Evolutionary conservation across 73 alveolate species (phyloP).

Genomic region (Chromera velia): DNA sequence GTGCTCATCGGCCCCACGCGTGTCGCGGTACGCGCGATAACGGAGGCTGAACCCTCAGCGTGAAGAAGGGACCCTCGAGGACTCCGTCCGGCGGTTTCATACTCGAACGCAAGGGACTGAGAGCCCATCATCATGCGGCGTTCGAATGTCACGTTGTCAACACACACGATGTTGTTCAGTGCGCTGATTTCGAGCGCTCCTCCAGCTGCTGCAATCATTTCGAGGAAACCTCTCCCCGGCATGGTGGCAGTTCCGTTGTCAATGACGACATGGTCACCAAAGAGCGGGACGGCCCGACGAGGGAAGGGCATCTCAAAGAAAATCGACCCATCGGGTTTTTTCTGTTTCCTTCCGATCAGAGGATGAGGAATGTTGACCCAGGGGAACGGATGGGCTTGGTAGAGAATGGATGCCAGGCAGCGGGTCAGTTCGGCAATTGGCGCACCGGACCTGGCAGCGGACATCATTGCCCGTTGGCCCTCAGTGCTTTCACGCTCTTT

Average conservation of each 20-base stretch:
- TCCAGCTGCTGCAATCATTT: neutral
- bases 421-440: too few species aligned
- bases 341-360: slow-evolving; percentile 11
- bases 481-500: neutral
- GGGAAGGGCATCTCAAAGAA: neutral
- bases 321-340: slow-evolving; percentile 15
- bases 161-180: neutral
- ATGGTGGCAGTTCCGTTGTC: neutral
- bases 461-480: too few species aligned
- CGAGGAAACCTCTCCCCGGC: neutral
- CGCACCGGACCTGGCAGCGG: too few species aligned
- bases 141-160: neutral
- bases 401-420: slow-evolving; percentile 9
- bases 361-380: neutral
- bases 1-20: too few species aligned
- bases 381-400: slow-evolving; percentile 16
- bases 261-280: neutral
- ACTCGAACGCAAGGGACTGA: neutral
- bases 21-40: too few species aligned
- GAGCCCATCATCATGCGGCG: neutral
- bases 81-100: too few species aligned
- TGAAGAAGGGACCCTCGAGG: too few species aligned
- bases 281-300: neutral
- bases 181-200: neutral
- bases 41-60: too few species aligned